These are phyloP conservation scores for Paraphaeosphaeria sporulosa DNA, from an alignment of 2,329 filamentous ascomycete genomes.

Conservation along the genomic window DNA sequence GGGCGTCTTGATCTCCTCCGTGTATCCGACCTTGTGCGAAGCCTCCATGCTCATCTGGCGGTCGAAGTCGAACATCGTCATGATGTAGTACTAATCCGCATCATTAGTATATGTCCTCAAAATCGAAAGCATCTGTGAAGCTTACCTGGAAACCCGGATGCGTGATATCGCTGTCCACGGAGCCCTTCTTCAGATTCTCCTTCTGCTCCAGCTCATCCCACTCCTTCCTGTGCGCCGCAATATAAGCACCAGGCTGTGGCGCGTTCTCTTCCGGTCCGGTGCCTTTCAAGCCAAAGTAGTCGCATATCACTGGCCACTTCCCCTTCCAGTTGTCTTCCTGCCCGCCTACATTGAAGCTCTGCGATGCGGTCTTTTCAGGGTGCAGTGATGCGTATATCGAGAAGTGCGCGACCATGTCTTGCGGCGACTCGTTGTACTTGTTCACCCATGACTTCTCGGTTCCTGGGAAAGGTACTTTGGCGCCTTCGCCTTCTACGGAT, in stretches of 20 bases:
- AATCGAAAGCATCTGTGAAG: background rate
- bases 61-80: constrained; percentile 56
- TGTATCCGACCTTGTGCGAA: constrained; percentile 50
- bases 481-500: constrained; percentile 49
- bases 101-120: constrained; percentile 9
- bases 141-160: constrained; percentile 42
- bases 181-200: constrained; percentile 46
- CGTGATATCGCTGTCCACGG: constrained; percentile 55
- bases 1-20: constrained; percentile 47
- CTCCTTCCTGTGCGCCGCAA: constrained; percentile 35
- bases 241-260: constrained; percentile 40
- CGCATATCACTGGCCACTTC: constrained; percentile 57
- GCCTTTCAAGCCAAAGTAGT: constrained; percentile 57
- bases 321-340: constrained; percentile 50
- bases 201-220: constrained; percentile 41
- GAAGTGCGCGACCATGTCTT: constrained; percentile 53
- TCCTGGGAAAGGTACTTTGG: constrained; percentile 51
- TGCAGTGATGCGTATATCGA: constrained; percentile 53
- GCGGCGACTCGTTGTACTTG: constrained; percentile 50
- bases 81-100: constrained; percentile 37
- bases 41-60: constrained; percentile 55
- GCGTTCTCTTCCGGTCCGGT: constrained; percentile 39
- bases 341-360: constrained; percentile 55
- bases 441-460: constrained; percentile 48
- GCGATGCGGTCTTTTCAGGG: constrained; percentile 48